Evolutionary conservation across 352 stramenopile genomes (phyloP).

Genomic region (Saprolegnia diclina): DNA sequence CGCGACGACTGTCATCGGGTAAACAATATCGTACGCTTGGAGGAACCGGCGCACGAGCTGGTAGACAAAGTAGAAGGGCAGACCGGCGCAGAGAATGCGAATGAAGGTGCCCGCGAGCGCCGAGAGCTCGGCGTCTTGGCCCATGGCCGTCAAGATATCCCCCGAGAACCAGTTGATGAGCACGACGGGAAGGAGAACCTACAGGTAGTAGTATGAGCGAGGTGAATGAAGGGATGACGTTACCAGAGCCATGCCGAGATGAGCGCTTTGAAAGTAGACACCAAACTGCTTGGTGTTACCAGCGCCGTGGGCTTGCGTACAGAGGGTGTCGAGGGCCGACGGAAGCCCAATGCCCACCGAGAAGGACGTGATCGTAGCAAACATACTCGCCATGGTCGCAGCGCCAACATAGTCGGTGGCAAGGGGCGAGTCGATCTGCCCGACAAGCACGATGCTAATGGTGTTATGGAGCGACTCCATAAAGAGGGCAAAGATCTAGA

Average conservation of each 20-base stretch:
- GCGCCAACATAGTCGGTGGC: constrained; percentile 55
- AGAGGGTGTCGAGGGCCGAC: constrained; percentile 51
- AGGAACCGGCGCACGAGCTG: constrained; percentile 69
- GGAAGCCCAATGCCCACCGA: constrained; percentile 48
- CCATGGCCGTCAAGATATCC: background rate
- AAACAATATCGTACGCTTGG: constrained; percentile 65
- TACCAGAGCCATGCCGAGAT: constrained; percentile 13
- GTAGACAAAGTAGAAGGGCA: constrained; percentile 71
- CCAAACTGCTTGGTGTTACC: constrained; percentile 60
- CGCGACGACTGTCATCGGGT: constrained; percentile 51
- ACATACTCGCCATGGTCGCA: constrained; percentile 45
- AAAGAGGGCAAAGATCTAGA: constrained; percentile 23
- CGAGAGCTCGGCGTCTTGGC: constrained; percentile 34
- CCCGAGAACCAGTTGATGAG: background rate
- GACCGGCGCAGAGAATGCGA: constrained; percentile 47
- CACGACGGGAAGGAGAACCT: background rate
- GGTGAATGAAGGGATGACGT: too few relatives aligned
- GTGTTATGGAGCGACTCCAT: constrained; percentile 61
- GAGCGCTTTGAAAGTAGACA: constrained; percentile 28
- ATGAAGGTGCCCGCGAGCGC: constrained; percentile 51
- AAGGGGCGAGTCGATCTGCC: constrained; percentile 52
- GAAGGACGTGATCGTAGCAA: constrained; percentile 56
- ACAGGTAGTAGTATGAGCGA: background rate
- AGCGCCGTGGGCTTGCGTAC: constrained; percentile 56
- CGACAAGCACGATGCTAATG: constrained; percentile 49